Percentiles rank a stretch among this genome's conserved stretches.
Evolutionary conservation across 75 land plant species (phyloP).

Genomic region (Pseudotsuga menziesii): DNA sequence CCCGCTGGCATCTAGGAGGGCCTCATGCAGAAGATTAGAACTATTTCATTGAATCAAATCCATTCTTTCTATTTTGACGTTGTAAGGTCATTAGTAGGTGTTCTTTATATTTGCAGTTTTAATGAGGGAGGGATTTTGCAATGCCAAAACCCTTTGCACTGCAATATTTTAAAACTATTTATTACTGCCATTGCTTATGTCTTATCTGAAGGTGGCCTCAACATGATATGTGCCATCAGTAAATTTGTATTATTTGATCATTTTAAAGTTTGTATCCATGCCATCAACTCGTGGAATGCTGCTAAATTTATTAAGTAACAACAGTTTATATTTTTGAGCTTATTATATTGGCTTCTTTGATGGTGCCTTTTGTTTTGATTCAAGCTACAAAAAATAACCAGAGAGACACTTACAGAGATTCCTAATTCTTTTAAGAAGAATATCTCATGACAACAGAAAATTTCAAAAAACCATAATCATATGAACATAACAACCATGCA

Average conservation of each 20-base stretch:
- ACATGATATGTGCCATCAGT: not conserved
- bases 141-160: not conserved
- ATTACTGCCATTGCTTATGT: not conserved
- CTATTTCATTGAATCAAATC: not conserved
- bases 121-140: not conserved
- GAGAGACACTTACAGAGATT: too few relatives aligned
- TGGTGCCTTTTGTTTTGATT: not conserved
- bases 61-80: not conserved
- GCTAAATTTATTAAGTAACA: not conserved
- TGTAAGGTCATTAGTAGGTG: conserved; percentile 3
- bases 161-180: not conserved
- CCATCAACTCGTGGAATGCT: too few relatives aligned
- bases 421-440: too few relatives aligned
- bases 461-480: too few relatives aligned
- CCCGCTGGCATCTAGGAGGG: not conserved
- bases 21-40: not conserved
- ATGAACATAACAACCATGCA: too few relatives aligned
- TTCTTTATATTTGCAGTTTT: conserved; percentile 6
- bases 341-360: not conserved
- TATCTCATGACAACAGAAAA: too few relatives aligned
- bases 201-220: not conserved
- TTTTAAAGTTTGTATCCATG: too few relatives aligned
- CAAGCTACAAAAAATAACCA: too few relatives aligned
- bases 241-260: too few relatives aligned
- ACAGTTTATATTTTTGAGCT: not conserved